Percentiles rank a stretch among this genome's conserved stretches.
phyloP scores from a whole-genome alignment of 2,329 filamentous ascomycete genomes.

The Xylaria polymorpha region DNA sequence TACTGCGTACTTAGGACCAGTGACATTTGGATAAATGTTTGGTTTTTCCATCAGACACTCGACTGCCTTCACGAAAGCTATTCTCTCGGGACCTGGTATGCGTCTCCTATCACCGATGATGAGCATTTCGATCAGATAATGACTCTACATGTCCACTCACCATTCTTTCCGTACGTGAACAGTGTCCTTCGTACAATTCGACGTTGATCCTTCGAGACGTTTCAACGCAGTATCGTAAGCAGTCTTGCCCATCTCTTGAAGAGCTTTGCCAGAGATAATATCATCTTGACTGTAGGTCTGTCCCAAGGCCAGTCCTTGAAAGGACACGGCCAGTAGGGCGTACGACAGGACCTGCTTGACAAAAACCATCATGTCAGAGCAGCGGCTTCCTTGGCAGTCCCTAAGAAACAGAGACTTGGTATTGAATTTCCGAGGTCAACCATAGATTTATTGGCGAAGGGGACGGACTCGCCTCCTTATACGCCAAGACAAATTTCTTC shows the following conservation, averaged over 20 bases:
- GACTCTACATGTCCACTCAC: slow-evolving; percentile 28
- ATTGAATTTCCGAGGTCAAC: slow-evolving; percentile 1
- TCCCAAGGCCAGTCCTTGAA: slow-evolving; percentile 42
- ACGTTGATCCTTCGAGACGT: slow-evolving; percentile 39
- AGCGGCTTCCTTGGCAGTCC: neutral
- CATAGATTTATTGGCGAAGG: slow-evolving; percentile 9
- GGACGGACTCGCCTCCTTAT: slow-evolving; percentile 10
- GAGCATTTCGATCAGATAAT: neutral
- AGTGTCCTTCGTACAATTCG: slow-evolving; percentile 47
- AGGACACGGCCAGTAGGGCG: slow-evolving; percentile 41
- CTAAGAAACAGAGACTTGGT: slow-evolving; percentile 1
- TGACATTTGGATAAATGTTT: slow-evolving; percentile 45
- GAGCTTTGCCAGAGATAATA: slow-evolving; percentile 46
- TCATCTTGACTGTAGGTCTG: slow-evolving; percentile 45
- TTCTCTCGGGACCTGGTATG: slow-evolving; percentile 46
- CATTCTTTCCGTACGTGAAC: slow-evolving; percentile 49
- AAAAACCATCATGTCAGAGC: slow-evolving; percentile 39
- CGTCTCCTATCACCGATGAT: slow-evolving; percentile 41
- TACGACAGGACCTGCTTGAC: slow-evolving; percentile 40
- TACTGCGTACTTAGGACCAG: slow-evolving; percentile 43
- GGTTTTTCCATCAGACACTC: slow-evolving; percentile 47
- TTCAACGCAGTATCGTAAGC: slow-evolving; percentile 45
- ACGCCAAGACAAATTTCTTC: slow-evolving; percentile 27
- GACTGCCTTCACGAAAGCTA: slow-evolving; percentile 45
- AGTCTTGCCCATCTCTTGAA: slow-evolving; percentile 43